A percentile compares a stretch with the other conserved stretches of the same genome.
Conservation (phyloP, 2,329 filamentous ascomycete species). For the Ascochyta fabae region DNA sequence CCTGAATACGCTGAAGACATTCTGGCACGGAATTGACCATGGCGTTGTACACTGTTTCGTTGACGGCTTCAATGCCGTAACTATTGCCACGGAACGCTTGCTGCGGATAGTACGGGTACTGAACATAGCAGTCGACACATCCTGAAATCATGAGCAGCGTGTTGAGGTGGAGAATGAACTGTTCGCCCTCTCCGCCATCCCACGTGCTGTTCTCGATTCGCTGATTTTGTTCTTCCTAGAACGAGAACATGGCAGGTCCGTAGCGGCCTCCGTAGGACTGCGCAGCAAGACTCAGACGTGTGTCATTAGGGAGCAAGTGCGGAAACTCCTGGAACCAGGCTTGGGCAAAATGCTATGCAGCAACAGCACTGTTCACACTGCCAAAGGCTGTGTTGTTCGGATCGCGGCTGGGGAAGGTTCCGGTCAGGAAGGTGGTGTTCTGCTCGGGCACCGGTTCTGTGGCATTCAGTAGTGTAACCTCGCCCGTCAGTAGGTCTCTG, state of each 20-base stretch:
- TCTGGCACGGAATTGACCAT: slow-evolving; percentile 23
- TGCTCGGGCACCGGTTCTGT: slow-evolving; percentile 22
- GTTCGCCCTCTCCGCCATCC: slow-evolving; percentile 19
- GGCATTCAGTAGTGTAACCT: slow-evolving; percentile 21
- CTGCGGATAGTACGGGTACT: slow-evolving; percentile 54
- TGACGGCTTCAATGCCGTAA: slow-evolving; percentile 59
- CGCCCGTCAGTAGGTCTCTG: slow-evolving; percentile 22
- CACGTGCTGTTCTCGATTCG: slow-evolving; percentile 48
- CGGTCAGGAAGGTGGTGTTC: slow-evolving; percentile 26
- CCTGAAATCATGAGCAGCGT: slow-evolving; percentile 55
- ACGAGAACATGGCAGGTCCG: slow-evolving; percentile 59
- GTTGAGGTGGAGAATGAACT: slow-evolving; percentile 46
- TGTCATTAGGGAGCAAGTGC: slow-evolving; percentile 27
- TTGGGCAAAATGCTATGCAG: slow-evolving; percentile 30
- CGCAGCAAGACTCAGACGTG: slow-evolving; percentile 26
- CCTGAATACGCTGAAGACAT: slow-evolving; percentile 22
- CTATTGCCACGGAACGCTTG: slow-evolving; percentile 62
- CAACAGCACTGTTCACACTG: slow-evolving; percentile 26
- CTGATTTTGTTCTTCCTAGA: slow-evolving; percentile 62
- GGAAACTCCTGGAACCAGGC: slow-evolving; percentile 33
- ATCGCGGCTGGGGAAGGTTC: slow-evolving; percentile 24
- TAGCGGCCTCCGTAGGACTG: slow-evolving; percentile 61
- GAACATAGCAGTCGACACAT: slow-evolving; percentile 55
- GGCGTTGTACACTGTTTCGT: slow-evolving; percentile 36
- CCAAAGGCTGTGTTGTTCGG: slow-evolving; percentile 27